Base-by-base conservation (phyloP, 345 rosid species). In the Nephelium lappaceum region DNA sequence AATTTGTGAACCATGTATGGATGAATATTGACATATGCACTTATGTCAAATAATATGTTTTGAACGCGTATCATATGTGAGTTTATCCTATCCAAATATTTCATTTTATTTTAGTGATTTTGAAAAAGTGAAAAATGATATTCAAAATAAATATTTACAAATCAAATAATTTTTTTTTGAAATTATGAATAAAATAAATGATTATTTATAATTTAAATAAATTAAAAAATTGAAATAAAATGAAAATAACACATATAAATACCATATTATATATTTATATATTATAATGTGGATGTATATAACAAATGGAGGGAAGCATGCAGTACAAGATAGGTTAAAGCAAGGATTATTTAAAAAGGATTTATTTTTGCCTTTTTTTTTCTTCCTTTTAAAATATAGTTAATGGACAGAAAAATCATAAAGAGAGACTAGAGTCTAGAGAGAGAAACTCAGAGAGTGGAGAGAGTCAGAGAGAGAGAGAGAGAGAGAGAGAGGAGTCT, bases 401-500 rank as follows among this genome's bases (percentile, higher is more conserved):
- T 39, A 19, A 49, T 18, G 21, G 5, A 21, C 31, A 23, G 78
- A 74, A 63, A 55, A 43, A 55, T 60, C 27, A 36, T 16, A 53
- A 62, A 61, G 41, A 70, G 78, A 74, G 11, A 42, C 38, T 11
- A 15, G 19, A 55, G 60, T 12, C 49, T 4, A 57, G 53, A 55
- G 57, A 61, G 53, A 82, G 78, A 80, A 67, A 45, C 47, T 18
- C 42, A 53, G 58, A 63, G 16, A 3, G n/a, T n/a, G n/a, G n/a
- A n/a, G n/a, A n/a, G n/a, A n/a, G n/a, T n/a, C n/a, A n/a, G n/a
- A n/a, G 36, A 31, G 36, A 2, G 36, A 31, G 2, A 31, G 39
- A 45, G 36, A 39, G n/a, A 53, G 75, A 43, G 71, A 49, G 63
- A 58, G 45, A 31, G 18, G 49, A 67, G 38, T 45, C 61, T 51